These are phyloP conservation scores for Mucor velutinosus DNA, from an alignment of 371 early-diverging fungal species.

Conservation along the genomic window DNA sequence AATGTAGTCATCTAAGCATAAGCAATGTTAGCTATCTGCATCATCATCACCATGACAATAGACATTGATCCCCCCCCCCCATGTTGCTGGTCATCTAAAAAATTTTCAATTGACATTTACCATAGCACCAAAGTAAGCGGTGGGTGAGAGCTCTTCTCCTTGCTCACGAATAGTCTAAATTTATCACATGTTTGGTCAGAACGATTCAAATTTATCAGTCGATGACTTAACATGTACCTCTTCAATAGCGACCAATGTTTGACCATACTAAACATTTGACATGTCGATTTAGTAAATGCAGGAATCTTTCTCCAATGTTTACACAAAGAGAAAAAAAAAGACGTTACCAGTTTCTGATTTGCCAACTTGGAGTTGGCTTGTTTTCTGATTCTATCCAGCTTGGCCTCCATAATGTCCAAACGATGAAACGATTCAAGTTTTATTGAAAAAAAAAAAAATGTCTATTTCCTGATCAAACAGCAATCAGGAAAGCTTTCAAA, in stretches of 20 bases:
- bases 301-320: not conserved
- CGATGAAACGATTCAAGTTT: not conserved
- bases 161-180: conserved; percentile 77
- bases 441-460: not conserved
- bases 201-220: not conserved
- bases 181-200: not conserved
- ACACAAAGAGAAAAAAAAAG: not conserved
- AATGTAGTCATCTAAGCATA: conserved; percentile 70
- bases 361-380: conserved; percentile 81
- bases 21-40: not conserved
- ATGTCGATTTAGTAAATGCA: not conserved
- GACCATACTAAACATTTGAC: conserved; percentile 55
- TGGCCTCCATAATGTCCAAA: conserved; percentile 46
- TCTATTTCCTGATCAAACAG: not conserved
- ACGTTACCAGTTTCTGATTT: conserved; percentile 75
- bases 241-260: conserved; percentile 86
- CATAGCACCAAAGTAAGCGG: conserved; percentile 90
- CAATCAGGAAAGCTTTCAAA: not conserved
- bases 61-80: not conserved
- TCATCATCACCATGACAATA: not conserved
- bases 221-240: conserved; percentile 49
- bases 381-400: conserved; percentile 54
- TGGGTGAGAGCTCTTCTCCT: conserved; percentile 63
- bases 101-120: conserved; percentile 57
- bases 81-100: not conserved